Evolutionary conservation across 768 basidiomycete genomes (phyloP).

Genomic region (Podaxis pistillaris): DNA sequence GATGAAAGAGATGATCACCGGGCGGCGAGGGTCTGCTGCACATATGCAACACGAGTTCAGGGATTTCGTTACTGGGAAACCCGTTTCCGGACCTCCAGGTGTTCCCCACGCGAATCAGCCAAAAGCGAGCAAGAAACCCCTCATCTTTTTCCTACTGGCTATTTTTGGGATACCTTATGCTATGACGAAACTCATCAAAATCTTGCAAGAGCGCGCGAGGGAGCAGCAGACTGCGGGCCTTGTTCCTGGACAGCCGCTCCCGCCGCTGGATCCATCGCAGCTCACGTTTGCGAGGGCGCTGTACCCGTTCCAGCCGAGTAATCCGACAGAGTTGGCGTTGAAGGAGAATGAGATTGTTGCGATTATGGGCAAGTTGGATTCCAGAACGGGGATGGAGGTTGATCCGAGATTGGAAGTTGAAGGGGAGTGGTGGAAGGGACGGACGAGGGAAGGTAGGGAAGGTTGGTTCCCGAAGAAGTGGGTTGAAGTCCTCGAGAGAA

Average conservation of each 20-base stretch:
- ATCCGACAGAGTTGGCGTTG: conserved; percentile 72
- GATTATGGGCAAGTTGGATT: conserved; percentile 76
- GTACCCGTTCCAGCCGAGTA: conserved; percentile 72
- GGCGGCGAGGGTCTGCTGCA: conserved; percentile 29
- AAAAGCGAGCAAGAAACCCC: conserved; percentile 82
- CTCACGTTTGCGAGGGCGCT: conserved; percentile 80
- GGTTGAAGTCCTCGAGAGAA: conserved; percentile 67
- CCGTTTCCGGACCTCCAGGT: conserved; percentile 34
- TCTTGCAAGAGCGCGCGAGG: conserved; percentile 61
- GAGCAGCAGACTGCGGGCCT: conserved; percentile 29
- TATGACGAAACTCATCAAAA: conserved; percentile 85
- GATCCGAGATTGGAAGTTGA: conserved; percentile 58
- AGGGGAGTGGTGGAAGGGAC: conserved; percentile 90
- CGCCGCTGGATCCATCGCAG: conserved; percentile 70
- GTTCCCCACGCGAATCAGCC: conserved; percentile 28
- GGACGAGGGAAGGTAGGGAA: conserved; percentile 83
- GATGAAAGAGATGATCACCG: conserved; percentile 67
- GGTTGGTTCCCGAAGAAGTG: conserved; percentile 94
- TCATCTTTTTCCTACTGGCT: conserved; percentile 91
- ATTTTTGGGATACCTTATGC: conserved; percentile 91
- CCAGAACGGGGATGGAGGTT: conserved; percentile 60
- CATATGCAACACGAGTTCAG: conserved; percentile 64
- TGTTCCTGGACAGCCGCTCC: conserved; percentile 37
- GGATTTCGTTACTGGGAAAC: conserved; percentile 69
- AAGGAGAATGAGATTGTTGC: conserved; percentile 91